Percentiles rank a stretch among this genome's conserved stretches.
These are phyloP conservation scores for Diplodia seriata DNA, from an alignment of 2,329 filamentous ascomycete species.

Conservation along the genomic window DNA sequence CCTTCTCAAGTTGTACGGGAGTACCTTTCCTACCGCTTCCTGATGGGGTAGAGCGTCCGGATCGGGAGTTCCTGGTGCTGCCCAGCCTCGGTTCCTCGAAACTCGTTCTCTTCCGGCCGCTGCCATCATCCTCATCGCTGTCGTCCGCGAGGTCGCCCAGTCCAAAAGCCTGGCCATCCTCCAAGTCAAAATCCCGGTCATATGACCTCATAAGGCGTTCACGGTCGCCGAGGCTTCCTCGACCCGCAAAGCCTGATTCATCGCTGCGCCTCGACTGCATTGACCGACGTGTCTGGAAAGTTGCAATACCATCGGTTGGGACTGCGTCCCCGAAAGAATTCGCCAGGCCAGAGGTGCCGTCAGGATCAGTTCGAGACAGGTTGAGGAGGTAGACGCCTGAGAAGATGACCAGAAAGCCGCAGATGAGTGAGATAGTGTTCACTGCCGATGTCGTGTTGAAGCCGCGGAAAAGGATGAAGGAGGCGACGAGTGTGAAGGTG, in stretches of 20 bases:
- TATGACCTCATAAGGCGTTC: conserved; percentile 88
- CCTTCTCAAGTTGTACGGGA: conserved; percentile 22
- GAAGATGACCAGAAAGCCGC: conserved; percentile 93
- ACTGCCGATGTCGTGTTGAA: conserved; percentile 94
- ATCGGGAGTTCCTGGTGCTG: conserved; percentile 12
- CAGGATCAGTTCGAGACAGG: conserved; percentile 88
- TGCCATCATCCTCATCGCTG: conserved; percentile 49
- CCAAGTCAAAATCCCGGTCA: conserved; percentile 36
- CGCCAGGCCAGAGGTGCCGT: conserved; percentile 70
- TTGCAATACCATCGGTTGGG: conserved; percentile 89
- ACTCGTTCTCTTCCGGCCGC: conserved; percentile 42
- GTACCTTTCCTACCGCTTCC: conserved; percentile 26
- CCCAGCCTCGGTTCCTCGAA: conserved; percentile 40
- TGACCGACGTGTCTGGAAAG: conserved; percentile 85
- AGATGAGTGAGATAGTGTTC: conserved; percentile 90
- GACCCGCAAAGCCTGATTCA: conserved; percentile 59
- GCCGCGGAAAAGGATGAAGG: conserved; percentile 92
- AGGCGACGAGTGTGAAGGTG: conserved; percentile 89
- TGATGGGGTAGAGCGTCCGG: conserved; percentile 28
- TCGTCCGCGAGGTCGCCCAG: conserved; percentile 81
- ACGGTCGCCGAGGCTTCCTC: conserved; percentile 64
- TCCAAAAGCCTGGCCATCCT: conserved; percentile 70
- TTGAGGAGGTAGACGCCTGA: conserved; percentile 95
- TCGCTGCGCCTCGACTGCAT: conserved; percentile 86
- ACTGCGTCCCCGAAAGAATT: conserved; percentile 71